Evolutionary conservation across 371 early-diverging fungal species (phyloP), one percentile per base, ranked within the genome.

Genomic region (Lichtheimia corymbifera): DNA sequence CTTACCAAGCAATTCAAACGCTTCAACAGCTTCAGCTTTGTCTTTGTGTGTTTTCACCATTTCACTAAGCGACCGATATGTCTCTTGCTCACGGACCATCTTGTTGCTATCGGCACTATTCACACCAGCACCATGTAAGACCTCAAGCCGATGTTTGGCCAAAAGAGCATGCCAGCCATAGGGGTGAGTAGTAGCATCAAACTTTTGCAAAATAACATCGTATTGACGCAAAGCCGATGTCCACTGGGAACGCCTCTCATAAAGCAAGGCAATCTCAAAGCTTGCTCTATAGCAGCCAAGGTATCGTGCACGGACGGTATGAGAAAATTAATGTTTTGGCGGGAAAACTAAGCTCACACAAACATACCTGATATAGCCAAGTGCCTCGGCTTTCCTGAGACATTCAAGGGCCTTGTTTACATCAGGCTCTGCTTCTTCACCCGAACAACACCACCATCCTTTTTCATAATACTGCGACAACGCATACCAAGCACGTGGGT

Each of bases 331-430:
- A 9, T 35, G 35, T 35, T 35, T 35, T 35, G 35, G 35, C 35
- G 35, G 35, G 35, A 35, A 35, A 35, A 35, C 35, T 9, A 35
- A 35, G 35, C 35, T 35, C 35, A 35, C 49, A 22, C 17, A 6
- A 50, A 17, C 61, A 61, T 73, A 76, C 76, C 41, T 61, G 62
- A 50, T 17, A 40, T 71, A 62, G 9, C 71, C 71, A 15, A 73
- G 30, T 5, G 20, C 40, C 50, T 63, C 64, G 15, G 71, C 59
- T 44, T 71, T 68, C 49, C 57, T 50, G 12, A 76, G 53, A 61
- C 76, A 76, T 3, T 43, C 53, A 35, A 70, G 35, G 4, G 68
- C 68, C 42, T 65, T 64, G 47, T 22, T 18, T 18, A 47, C 22
- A 11, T 62, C 59, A 7, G 56, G 18, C 15, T 60, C 55, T 4